phyloP scores from a whole-genome alignment of 495 filamentous ascomycete species.

The Xylaria flabelliformis region DNA sequence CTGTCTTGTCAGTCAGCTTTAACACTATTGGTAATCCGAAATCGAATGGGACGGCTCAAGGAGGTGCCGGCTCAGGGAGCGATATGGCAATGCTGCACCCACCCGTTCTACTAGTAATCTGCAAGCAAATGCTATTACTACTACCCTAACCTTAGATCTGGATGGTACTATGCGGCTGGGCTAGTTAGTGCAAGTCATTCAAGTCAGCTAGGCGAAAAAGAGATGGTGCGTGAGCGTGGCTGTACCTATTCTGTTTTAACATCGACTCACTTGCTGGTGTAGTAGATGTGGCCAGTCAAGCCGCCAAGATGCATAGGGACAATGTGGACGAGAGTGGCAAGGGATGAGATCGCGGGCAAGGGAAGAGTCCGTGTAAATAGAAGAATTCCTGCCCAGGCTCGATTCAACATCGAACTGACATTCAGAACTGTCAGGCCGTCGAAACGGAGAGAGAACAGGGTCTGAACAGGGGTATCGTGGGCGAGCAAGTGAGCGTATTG shows the following conservation, averaged over 20 bases:
- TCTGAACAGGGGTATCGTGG: conserved; percentile 6
- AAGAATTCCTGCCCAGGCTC: neutral
- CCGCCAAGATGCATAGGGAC: neutral
- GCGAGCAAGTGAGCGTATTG: neutral
- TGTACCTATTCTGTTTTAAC: conserved; percentile 1
- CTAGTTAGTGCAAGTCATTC: neutral
- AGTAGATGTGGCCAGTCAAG: neutral
- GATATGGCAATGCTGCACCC: conserved; percentile 8
- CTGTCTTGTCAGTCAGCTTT: neutral
- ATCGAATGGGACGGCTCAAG: neutral
- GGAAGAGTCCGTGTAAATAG: neutral
- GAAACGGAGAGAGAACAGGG: conserved; percentile 1
- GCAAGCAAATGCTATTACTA: conserved; percentile 22
- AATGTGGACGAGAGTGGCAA: neutral
- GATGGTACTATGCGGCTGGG: conserved; percentile 1
- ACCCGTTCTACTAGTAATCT: conserved; percentile 20
- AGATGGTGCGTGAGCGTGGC: neutral
- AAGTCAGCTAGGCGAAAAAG: conserved; percentile 13
- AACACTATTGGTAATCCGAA: conserved; percentile 17
- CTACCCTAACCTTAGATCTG: conserved; percentile 12
- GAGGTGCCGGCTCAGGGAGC: neutral
- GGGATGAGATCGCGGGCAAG: neutral
- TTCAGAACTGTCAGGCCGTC: conserved; percentile 5
- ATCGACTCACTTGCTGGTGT: neutral
- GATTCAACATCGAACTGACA: conserved; percentile 6